These are phyloP conservation scores for Arachis hypogaea DNA, from an alignment of 306 rosid genomes.

Conservation along the genomic window DNA sequence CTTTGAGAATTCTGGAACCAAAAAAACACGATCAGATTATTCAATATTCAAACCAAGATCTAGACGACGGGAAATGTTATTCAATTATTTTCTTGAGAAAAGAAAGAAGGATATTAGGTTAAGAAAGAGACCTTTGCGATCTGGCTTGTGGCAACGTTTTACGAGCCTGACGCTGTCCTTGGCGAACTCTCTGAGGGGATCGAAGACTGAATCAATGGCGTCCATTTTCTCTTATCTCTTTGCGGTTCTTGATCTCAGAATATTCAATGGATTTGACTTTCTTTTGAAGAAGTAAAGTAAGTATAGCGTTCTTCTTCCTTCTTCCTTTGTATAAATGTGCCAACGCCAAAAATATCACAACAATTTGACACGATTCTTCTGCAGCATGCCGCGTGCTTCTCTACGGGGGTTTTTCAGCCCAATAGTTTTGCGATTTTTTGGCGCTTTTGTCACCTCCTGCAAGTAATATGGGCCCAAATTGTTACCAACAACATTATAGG, in stretches of 20 bases:
- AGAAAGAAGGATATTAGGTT: background rate
- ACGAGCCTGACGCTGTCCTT: slow-evolving; percentile 80
- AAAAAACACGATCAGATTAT: background rate
- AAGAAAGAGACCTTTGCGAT: slow-evolving; percentile 60
- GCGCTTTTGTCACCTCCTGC: background rate
- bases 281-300: background rate
- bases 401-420: background rate
- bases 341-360: background rate
- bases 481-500: too few relatives aligned
- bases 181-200: slow-evolving; percentile 71
- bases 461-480: background rate
- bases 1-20: slow-evolving; percentile 54
- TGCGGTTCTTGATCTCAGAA: background rate
- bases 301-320: too few relatives aligned
- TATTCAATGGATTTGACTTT: background rate
- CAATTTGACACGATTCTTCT: background rate
- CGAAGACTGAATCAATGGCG: slow-evolving; percentile 73
- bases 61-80: background rate
- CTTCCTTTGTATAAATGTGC: background rate
- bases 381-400: background rate
- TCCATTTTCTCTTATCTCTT: slow-evolving; percentile 46
- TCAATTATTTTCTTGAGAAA: background rate
- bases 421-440: too few relatives aligned
- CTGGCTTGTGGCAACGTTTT: slow-evolving; percentile 79
- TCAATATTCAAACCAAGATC: slow-evolving; percentile 9